Percentiles rank a stretch among this genome's conserved stretches.
phyloP scores from a whole-genome alignment of 495 filamentous ascomycete species.

The Aspergillus wentii region DNA sequence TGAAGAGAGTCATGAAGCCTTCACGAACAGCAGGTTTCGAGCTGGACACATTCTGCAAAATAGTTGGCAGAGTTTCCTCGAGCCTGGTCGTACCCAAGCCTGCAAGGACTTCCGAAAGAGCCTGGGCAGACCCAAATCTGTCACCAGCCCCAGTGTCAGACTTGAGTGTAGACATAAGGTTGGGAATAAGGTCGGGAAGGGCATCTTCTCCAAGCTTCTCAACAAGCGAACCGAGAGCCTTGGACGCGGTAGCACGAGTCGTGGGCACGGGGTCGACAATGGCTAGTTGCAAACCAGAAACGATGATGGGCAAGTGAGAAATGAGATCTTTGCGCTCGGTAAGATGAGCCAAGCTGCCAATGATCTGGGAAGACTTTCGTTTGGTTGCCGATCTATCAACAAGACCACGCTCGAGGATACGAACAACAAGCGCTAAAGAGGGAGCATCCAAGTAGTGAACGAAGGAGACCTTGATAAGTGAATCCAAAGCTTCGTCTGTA shows the following conservation, averaged over 20 bases:
- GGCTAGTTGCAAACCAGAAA: conserved; percentile 82
- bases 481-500: conserved; percentile 90
- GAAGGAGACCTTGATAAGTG: conserved; percentile 92
- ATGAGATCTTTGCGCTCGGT: conserved; percentile 94
- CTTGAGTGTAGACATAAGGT: conserved; percentile 94
- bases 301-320: conserved; percentile 84
- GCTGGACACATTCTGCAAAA: conserved; percentile 92
- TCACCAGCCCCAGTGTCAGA: conserved; percentile 96
- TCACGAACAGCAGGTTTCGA: conserved; percentile 86
- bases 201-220: conserved; percentile 98
- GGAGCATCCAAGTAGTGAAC: conserved; percentile 95
- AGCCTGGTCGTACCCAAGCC: conserved; percentile 86
- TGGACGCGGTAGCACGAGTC: conserved; percentile 94
- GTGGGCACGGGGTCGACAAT: conserved; percentile 94
- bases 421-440: conserved; percentile 87
- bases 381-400: conserved; percentile 90
- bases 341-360: conserved; percentile 92
- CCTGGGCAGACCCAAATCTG: conserved; percentile 91
- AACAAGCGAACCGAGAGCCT: conserved; percentile 88
- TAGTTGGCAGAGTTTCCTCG: conserved; percentile 94
- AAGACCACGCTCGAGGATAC: conserved; percentile 90
- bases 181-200: conserved; percentile 92
- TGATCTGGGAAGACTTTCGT: conserved; percentile 92
- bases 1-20: conserved; percentile 99
- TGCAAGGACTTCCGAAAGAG: conserved; percentile 92